Evolutionary conservation across 192 early-diverging fungal species (phyloP), one percentile per base, ranked within the genome.

Genomic region (Coemansia reversa): DNA sequence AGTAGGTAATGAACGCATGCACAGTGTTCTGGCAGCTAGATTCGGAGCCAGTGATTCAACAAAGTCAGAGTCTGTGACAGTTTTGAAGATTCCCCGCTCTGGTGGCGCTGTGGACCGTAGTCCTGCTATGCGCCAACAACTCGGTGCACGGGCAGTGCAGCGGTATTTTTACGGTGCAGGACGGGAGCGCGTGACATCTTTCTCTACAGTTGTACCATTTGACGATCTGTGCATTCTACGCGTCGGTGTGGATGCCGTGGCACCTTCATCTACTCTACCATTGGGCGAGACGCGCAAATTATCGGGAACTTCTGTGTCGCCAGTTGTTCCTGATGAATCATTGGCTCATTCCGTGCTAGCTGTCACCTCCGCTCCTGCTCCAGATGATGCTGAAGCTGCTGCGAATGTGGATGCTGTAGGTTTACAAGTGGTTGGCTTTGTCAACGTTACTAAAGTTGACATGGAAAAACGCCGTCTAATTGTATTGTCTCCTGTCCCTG

Each of bases 151-250:
- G 28, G 87, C 85, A 55, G 92, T 99, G 7, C 85, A 86, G 7
- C 92, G 93, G 63, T 99, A 99, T 79, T 99, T 99, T 83, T 96
- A 98, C 74, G 97, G 97, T 0, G 91, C 91, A 0, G 33, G 78
- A 0, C 87, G 89, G 51, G 85, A 74, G 32, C 92, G 93, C 58
- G 71, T 92, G 8, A 86, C 86, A 9, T 94, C 97, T 16, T 98
- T 92, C 67, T 90, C 89, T 1, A 90, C 89, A 28, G 85, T 91
- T 22, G 87, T 94, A 27, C 81, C 84, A 24, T 96, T 91, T 56
- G 60, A 87, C 12, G 95, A 98, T 42, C 65, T 96, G 19, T 66
- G 72, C 25, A 86, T 98, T 19, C 81, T 91, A 68, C 86, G 88
- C 2, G 88, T 97, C 0, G 94, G 75, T 49, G 79, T 77, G 51